Evolutionary conservation across 169 alveolate genomes (phyloP), one percentile per base, ranked within the genome.

Genomic region (Cryptosporidium ryanae): DNA sequence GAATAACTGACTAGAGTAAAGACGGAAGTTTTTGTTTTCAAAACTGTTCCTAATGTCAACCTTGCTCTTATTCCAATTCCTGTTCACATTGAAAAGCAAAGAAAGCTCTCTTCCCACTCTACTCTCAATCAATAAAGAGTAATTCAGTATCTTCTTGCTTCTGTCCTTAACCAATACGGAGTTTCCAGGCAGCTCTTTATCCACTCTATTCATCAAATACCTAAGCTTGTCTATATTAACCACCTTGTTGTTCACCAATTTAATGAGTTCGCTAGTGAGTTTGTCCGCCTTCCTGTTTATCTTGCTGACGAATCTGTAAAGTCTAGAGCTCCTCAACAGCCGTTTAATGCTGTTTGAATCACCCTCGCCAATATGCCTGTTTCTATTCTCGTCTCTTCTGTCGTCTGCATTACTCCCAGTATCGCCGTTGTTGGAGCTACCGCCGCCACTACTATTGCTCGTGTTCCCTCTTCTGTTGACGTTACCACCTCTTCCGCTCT

Each of bases 141-240:
- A 52, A 1, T 18, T 49, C 12, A 68, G 15, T 29, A 54, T 31
- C 27, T 54, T 68, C 2, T 29, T 48, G 34, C 25, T 50, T 38
- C 21, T 55, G 4, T 23, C 2, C n/a, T 15, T 52, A 31, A 29
- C 29, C 2, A 68, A 17, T 0, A 65, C 66, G 2, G 66, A 50
- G 31, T 68, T 52, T 12, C 21, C 12, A 4, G 83, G 83, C 25
- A 68, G 29, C 32, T 68, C 66, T 49, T 5, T 29, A 6, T 68
- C 83, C 27, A 68, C 38, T 12, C 31, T 49, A 13, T 29, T 13
- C 25, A 10, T 38, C 29, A 68, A n/a, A 52, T n/a, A 68, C 52
- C 54, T 68, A 15, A 68, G 66, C 23, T 68, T 68, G 29, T 68
- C 83, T 0, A 49, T 29, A 29, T 68, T 34, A 10, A 68, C 8